Conservation (phyloP, 768 basidiomycete genomes). For the Lentinula boryana region DNA sequence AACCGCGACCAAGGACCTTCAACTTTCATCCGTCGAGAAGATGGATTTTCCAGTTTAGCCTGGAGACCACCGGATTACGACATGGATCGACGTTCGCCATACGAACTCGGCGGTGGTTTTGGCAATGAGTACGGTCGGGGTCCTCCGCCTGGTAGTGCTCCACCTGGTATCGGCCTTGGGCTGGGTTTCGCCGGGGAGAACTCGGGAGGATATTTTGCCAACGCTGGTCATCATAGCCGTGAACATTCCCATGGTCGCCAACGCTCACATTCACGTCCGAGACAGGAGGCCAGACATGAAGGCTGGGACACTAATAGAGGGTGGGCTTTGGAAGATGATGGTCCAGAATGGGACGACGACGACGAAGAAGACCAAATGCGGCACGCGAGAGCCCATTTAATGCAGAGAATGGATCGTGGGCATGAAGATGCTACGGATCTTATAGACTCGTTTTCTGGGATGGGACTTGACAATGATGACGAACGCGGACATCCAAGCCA, state of each 20-base stretch:
- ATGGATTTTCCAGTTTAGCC: neutral
- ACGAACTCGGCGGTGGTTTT: neutral
- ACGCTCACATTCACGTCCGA: neutral
- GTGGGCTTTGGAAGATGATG: neutral
- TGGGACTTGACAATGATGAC: neutral
- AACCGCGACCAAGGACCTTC: neutral
- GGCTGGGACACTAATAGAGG: neutral
- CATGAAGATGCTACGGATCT: neutral
- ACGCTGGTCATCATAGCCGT: neutral
- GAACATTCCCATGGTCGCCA: neutral
- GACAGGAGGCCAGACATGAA: neutral
- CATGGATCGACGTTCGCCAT: neutral
- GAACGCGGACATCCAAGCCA: neutral
- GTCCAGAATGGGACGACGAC: neutral
- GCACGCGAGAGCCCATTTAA: neutral
- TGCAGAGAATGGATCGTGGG: neutral
- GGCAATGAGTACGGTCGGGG: neutral
- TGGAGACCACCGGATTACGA: constrained; percentile 2
- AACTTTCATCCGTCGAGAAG: neutral
- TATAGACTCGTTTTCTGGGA: neutral
- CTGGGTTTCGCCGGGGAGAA: neutral
- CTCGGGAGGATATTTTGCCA: neutral
- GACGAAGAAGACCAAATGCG: neutral
- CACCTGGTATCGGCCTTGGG: neutral
- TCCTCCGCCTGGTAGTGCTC: neutral